A percentile compares a stretch with the other conserved stretches of the same genome.
Evolutionary conservation across 2,329 filamentous ascomycete species (phyloP).

Genomic region (Claviceps fusiformis): DNA sequence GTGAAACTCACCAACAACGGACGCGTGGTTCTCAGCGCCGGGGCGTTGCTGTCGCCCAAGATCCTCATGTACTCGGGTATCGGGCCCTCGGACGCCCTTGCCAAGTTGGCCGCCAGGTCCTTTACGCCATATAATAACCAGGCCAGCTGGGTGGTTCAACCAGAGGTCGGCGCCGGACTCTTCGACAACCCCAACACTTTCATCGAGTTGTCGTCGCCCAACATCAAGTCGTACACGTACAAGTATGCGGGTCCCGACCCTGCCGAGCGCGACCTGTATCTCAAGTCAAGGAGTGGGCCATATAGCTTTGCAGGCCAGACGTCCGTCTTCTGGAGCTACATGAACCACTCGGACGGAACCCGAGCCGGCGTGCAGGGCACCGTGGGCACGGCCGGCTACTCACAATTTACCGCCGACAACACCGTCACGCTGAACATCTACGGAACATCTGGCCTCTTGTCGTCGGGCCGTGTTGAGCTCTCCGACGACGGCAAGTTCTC

Average conservation of each 20-base stretch:
- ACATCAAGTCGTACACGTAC: constrained; percentile 33
- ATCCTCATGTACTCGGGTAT: constrained; percentile 32
- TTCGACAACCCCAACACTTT: constrained; percentile 45
- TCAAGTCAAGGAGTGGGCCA: constrained; percentile 33
- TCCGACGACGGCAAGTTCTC: constrained; percentile 25
- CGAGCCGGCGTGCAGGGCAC: constrained; percentile 37
- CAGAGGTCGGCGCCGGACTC: constrained; percentile 32
- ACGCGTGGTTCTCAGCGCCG: constrained; percentile 26
- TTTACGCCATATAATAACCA: constrained; percentile 14
- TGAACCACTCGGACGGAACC: constrained; percentile 27
- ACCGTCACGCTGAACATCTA: constrained; percentile 44
- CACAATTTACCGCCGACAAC: constrained; percentile 24
- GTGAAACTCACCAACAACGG: constrained; percentile 13
- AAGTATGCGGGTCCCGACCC: constrained; percentile 29
- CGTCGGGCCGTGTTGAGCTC: constrained; percentile 31
- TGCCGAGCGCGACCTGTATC: constrained; percentile 30
- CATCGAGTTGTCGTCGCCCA: constrained; percentile 29
- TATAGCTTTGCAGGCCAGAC: constrained; percentile 40
- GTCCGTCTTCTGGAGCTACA: constrained; percentile 37
- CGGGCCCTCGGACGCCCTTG: constrained; percentile 22
- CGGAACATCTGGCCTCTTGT: constrained; percentile 39
- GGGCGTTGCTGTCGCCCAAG: constrained; percentile 25
- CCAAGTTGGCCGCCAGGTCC: constrained; percentile 11
- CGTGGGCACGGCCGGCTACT: constrained; percentile 32
- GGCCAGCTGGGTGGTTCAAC: constrained; percentile 34